Evolutionary conservation across 2,329 filamentous ascomycete species (phyloP).

Genomic region (Myriosclerotinia curreyana): DNA sequence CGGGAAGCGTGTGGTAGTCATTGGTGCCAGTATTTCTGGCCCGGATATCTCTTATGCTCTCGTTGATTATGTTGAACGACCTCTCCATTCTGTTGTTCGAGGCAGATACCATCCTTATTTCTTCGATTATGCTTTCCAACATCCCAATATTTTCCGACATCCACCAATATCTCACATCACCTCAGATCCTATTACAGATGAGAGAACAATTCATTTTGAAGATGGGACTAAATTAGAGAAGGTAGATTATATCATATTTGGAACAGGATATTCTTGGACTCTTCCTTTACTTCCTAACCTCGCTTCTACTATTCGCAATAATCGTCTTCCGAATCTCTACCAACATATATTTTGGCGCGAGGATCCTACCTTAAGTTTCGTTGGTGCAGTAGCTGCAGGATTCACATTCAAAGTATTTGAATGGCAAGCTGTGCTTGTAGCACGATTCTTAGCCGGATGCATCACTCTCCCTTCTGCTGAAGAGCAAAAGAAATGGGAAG

Average conservation of each 20-base stretch:
- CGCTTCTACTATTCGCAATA: constrained; percentile 46
- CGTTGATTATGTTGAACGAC: constrained; percentile 45
- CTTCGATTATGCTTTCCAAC: constrained; percentile 57
- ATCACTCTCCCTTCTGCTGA: constrained; percentile 48
- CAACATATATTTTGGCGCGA: constrained; percentile 55
- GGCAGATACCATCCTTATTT: constrained; percentile 55
- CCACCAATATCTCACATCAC: constrained; percentile 50
- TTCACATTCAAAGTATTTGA: constrained; percentile 68
- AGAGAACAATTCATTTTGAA: constrained; percentile 52
- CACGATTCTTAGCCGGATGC: constrained; percentile 55
- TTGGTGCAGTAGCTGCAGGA: constrained; percentile 56
- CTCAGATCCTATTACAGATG: constrained; percentile 30
- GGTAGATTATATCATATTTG: constrained; percentile 63
- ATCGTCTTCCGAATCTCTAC: constrained; percentile 54
- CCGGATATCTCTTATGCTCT: constrained; percentile 59
- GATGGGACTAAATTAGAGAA: constrained; percentile 52
- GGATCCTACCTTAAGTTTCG: constrained; percentile 55
- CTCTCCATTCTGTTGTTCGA: constrained; percentile 53
- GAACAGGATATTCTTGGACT: constrained; percentile 64
- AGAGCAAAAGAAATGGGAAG: constrained; percentile 56
- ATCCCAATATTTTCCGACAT: constrained; percentile 50
- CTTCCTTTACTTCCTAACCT: constrained; percentile 58
- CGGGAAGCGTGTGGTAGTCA: constrained; percentile 54
- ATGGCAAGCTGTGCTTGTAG: constrained; percentile 63
- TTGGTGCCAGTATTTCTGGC: constrained; percentile 63